Evolutionary conservation across 345 rosid species (phyloP).

Genomic region (Hevea brasiliensis): DNA sequence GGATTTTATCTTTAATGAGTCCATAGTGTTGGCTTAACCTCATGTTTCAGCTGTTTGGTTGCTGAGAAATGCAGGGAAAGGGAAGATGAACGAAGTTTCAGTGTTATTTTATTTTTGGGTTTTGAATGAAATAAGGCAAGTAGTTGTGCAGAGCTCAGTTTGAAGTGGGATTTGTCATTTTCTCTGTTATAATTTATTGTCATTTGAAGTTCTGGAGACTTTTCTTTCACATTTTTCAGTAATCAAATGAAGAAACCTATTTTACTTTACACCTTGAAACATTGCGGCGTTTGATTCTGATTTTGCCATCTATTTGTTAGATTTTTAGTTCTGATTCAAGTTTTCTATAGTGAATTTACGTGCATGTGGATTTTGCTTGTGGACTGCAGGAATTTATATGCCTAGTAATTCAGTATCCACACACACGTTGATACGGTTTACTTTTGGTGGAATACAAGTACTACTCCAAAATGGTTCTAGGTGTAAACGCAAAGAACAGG

Average conservation of each 20-base stretch:
- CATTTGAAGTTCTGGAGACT: neutral
- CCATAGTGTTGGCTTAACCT: neutral
- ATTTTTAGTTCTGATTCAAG: neutral
- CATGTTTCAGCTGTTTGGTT: conserved; percentile 14
- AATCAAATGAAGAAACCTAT: neutral
- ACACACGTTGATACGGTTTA: neutral
- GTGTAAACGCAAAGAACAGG: conserved; percentile 57
- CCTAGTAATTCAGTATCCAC: conserved; percentile 5
- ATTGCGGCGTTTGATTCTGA: neutral
- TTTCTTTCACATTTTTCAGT: neutral
- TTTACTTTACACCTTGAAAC: too few relatives aligned
- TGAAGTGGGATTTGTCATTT: conserved; percentile 1
- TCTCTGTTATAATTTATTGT: neutral
- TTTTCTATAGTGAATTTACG: too few relatives aligned
- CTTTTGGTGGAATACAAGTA: conserved; percentile 14
- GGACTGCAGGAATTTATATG: conserved; percentile 20
- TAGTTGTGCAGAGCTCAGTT: neutral
- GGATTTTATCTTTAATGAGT: conserved; percentile 10
- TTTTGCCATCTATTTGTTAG: neutral
- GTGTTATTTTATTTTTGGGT: conserved; percentile 6
- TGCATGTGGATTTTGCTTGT: neutral
- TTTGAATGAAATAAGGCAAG: conserved; percentile 1
- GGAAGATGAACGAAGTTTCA: neutral
- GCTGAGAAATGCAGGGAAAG: conserved; percentile 16
- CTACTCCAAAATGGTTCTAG: conserved; percentile 58